Evolutionary conservation across 495 filamentous ascomycete species (phyloP).

Genomic region (Aspergillus mulundensis): DNA sequence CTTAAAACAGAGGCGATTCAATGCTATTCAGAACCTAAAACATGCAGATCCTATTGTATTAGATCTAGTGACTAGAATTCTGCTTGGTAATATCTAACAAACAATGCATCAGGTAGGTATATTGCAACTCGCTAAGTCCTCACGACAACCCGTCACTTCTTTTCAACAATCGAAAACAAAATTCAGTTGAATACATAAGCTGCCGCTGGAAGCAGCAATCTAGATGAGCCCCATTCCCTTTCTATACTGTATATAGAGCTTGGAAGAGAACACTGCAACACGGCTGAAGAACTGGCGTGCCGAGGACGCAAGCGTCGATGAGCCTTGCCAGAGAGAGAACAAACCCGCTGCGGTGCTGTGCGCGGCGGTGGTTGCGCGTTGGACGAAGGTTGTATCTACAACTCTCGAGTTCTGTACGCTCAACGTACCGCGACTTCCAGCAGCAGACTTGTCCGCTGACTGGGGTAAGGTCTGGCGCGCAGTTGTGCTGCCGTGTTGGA

Average conservation of each 20-base stretch:
- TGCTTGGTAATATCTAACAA: background rate
- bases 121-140: background rate
- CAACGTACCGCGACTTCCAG: no score
- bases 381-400: background rate
- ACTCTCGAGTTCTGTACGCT: background rate
- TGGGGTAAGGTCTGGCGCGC: background rate
- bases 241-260: slow-evolving; percentile 9
- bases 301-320: slow-evolving; percentile 10
- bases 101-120: background rate
- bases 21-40: no score
- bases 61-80: background rate
- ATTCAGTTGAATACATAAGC: background rate
- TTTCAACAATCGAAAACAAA: background rate
- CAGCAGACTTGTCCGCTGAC: no score
- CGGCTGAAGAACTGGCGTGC: slow-evolving; percentile 12
- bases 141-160: background rate
- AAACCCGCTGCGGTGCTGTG: background rate
- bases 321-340: slow-evolving; percentile 7
- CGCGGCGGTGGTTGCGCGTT: background rate
- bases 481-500: background rate
- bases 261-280: slow-evolving; percentile 14
- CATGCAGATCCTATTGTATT: no score
- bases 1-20: no score
- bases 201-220: background rate
- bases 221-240: slow-evolving; percentile 19